Base-by-base conservation (phyloP, 164 flowering plant genomes). In the Sextonia rubra region DNA sequence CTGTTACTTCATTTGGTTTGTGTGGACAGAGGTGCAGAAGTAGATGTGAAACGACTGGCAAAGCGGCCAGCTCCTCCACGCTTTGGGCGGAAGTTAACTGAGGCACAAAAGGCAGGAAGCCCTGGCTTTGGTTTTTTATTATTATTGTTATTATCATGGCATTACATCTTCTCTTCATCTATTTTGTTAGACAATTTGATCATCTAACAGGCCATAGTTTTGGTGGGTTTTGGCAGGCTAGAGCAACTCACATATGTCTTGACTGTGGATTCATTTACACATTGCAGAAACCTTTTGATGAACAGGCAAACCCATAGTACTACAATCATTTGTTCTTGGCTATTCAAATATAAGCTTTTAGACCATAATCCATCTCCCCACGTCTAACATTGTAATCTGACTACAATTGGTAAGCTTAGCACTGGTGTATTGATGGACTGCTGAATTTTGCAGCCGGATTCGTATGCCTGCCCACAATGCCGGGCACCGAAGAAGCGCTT, bases 11-110 rank as follows among this genome's bases (percentile, higher is more conserved):
- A 52, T 52, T 5, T 52, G 17, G n/a, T 15, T 37, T 44, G 14
- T 66, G 12, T 72, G 65, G 44, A 71, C 83, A 87, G 97, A 77
- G 94, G 93, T 55, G 91, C 79, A 17, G 88, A 80, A 0, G 97
- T 92, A 62, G 94, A 92, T 82, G 99, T 94, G 14, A 94, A 91
- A 77, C 85, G 92, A 17, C 84, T 94, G 56, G 85, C 93, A 8
- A 94, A 94, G 82, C 89, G 99, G 52, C 99, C 99, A 1, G 97
- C 97, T 47, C 99, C 99, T 47, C 97, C 99, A n/a, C 91, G 91
- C 12, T 95, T 95, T 76, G 99, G 99, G n/a, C 79, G 96, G 76
- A 95, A 91, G 77, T 70, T 95, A 66, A 84, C 96, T 4, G 99
- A 95, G 2, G 74, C 93, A 69, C 99, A 92, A 74, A 92, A 92